Evolutionary conservation across 495 filamentous ascomycete genomes (phyloP).

Genomic region (Penicillium cinerascens): DNA sequence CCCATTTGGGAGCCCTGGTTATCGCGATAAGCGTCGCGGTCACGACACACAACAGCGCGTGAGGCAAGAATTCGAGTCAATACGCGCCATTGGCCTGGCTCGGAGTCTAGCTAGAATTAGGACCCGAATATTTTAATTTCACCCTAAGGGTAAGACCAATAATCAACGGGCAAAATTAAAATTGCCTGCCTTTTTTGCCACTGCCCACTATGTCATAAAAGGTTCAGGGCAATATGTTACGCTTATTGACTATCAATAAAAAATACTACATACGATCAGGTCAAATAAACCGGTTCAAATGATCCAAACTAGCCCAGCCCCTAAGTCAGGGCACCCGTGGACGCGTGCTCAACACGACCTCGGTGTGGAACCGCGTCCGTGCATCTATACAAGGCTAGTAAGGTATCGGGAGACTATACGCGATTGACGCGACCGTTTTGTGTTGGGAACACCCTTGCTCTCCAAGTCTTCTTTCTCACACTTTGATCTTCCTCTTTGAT

Average conservation of each 20-base stretch:
- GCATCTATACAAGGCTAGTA: conserved; percentile 29
- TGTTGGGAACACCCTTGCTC: background rate
- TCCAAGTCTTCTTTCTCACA: background rate
- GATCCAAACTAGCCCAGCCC: background rate
- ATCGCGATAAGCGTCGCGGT: background rate
- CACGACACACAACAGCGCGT: background rate
- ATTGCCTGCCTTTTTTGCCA: no score
- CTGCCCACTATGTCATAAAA: no score
- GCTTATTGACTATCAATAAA: no score
- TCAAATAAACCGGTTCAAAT: no score
- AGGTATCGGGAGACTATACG: conserved; percentile 24
- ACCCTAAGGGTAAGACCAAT: background rate
- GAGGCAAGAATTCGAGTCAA: background rate
- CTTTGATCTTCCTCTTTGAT: conserved; percentile 1
- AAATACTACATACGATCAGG: no score
- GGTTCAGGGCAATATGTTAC: no score
- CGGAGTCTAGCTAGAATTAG: background rate
- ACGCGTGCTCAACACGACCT: conserved; percentile 33
- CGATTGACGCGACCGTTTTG: conserved; percentile 31
- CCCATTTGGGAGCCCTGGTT: background rate
- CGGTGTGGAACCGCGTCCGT: conserved; percentile 23
- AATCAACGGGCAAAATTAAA: no score
- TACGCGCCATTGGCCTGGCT: background rate
- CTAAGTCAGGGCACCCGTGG: conserved; percentile 3
- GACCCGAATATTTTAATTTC: background rate